phyloP scores from a whole-genome alignment of 1,139 yeast genomes.

The Debaryomyces robertsiae region DNA sequence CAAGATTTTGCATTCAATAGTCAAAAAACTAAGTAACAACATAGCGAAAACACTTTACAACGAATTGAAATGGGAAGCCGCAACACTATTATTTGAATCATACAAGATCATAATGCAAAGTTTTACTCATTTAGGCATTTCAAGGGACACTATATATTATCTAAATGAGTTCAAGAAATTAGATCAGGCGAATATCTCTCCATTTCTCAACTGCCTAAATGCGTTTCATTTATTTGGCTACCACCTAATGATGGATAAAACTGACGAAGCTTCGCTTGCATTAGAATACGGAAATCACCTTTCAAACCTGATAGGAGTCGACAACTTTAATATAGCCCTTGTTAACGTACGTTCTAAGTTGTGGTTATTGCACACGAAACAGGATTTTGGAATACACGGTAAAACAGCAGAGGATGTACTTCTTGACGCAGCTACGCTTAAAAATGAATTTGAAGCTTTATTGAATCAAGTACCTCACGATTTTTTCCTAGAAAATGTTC shows the following conservation, averaged over 20 bases:
- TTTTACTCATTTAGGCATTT: constrained; percentile 49
- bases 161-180: constrained; percentile 48
- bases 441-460: not conserved
- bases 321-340: not conserved
- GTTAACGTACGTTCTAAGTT: not conserved
- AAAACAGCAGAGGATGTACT: too few species aligned
- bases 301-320: not conserved
- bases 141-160: constrained; percentile 56
- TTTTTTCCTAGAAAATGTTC: not conserved
- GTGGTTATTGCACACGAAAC: not conserved
- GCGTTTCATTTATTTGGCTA: constrained; percentile 22
- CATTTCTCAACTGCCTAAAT: constrained; percentile 31
- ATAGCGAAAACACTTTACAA: constrained; percentile 23
- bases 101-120: constrained; percentile 38
- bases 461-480: not conserved
- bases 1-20: constrained; percentile 43
- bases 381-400: not conserved
- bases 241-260: constrained; percentile 17
- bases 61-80: constrained; percentile 39
- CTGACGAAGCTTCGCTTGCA: constrained; percentile 4
- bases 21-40: constrained; percentile 36
- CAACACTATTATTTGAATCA: constrained; percentile 32
- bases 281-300: constrained; percentile 1
- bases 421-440: not conserved
- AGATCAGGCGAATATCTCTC: constrained; percentile 26